Evolutionary conservation across 306 rosid species (phyloP), one percentile per base, ranked within the genome.

Genomic region (Mimosa bimucronata): DNA sequence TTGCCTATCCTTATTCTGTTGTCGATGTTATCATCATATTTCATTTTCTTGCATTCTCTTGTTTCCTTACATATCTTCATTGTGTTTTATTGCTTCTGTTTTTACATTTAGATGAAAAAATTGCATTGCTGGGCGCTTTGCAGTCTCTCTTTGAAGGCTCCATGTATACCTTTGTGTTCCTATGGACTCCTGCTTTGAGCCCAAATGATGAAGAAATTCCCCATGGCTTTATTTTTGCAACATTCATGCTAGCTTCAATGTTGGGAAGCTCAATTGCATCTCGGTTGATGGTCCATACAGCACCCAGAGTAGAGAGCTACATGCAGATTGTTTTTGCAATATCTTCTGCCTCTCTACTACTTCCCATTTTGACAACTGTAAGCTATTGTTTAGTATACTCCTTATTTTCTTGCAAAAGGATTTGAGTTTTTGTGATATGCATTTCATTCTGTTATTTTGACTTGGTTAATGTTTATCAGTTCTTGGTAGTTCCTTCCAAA

Each of bases 111-210:
- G 92, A 88, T 92, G 98, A 91, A 83, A 91, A 92, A 83, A 92
- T 94, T 65, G 98, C 95, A 6, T 74, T 94, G 75, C 87, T 94
- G 80, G 98, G 98, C 74, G 98, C 97, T 3, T 88, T 94, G 68
- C 98, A 94, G 86, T 94, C 98, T 71, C 88, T 94, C 66, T 94
- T 94, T 80, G 98, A 94, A 89, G 98, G 98, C 72, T 94, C 98
- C 13, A 91, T 94, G 98, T 91, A 94, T 71, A 94, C 98, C 58
- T 94, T 91, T 79, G 92, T 94, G 85, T 91, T 94, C 76, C 90
- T 94, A 18, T 94, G 98, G 98, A 94, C 98, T 85, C 98, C 98
- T 76, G 98, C 97, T 57, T 65, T 94, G 86, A 94, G 98, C 87
- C 98, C 98, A 83, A 91, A 94, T 76, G 94, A 88, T 7, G 98